These are phyloP conservation scores for Yamadazyma takamatsuzukensis DNA, from an alignment of 805 yeast species.

Conservation along the genomic window DNA sequence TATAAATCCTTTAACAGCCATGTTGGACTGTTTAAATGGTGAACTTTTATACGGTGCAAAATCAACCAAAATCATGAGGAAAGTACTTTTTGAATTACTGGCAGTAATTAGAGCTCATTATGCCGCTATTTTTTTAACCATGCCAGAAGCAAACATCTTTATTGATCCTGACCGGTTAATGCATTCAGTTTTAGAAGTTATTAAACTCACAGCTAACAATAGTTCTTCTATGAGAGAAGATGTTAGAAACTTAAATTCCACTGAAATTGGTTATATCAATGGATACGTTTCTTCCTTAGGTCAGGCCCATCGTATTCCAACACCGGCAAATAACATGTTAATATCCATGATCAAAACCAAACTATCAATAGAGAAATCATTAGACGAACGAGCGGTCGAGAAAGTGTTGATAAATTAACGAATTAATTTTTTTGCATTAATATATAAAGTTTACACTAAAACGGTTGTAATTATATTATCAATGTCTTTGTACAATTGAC, in stretches of 20 bases:
- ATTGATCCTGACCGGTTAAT: slow-evolving; percentile 34
- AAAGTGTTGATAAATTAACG: too few relatives aligned
- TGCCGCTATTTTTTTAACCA: slow-evolving; percentile 16
- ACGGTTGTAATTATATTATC: background rate
- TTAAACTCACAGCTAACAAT: slow-evolving; percentile 48
- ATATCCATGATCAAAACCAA: slow-evolving; percentile 42
- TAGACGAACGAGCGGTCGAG: slow-evolving; percentile 16
- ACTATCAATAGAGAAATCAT: slow-evolving; percentile 24
- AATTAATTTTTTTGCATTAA: too few relatives aligned
- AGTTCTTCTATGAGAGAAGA: slow-evolving; percentile 74
- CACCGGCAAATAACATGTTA: slow-evolving; percentile 48
- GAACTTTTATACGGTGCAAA: slow-evolving; percentile 49
- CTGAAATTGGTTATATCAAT: slow-evolving; percentile 81
- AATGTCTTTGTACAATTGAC: background rate
- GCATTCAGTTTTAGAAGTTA: slow-evolving; percentile 24
- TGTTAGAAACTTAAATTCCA: slow-evolving; percentile 46
- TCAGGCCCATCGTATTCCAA: slow-evolving; percentile 33
- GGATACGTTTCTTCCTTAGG: slow-evolving; percentile 71
- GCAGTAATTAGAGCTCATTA: slow-evolving; percentile 36
- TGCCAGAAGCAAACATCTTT: slow-evolving; percentile 27
- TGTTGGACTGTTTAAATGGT: slow-evolving; percentile 76
- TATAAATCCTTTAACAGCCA: slow-evolving; percentile 79
- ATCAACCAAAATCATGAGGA: slow-evolving; percentile 29
- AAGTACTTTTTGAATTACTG: slow-evolving; percentile 45
- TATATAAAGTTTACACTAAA: too few relatives aligned